Evolutionary conservation across 495 filamentous ascomycete genomes (phyloP).

Genomic region (Elaphomyces granulatus): DNA sequence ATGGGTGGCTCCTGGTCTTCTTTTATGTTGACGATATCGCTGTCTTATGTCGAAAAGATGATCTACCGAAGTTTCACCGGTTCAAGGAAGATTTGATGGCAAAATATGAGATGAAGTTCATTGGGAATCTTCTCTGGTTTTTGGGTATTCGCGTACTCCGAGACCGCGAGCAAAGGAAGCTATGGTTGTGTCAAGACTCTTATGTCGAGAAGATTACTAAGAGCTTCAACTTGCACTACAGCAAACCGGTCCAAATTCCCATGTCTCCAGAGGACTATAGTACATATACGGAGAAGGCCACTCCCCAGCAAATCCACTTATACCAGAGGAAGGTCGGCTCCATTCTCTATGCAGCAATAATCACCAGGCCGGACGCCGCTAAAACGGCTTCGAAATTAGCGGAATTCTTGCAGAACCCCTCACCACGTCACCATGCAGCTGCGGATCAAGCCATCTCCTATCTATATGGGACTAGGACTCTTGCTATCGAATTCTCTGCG

Average conservation of each 20-base stretch:
- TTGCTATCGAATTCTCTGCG: too few species aligned
- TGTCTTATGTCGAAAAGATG: conserved; percentile 1
- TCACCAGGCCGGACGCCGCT: conserved; percentile 13
- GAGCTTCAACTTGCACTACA: too few species aligned
- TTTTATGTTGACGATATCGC: conserved; percentile 16
- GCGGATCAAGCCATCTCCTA: conserved; percentile 7
- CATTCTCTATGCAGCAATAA: conserved; percentile 10
- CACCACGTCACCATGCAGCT: conserved; percentile 5
- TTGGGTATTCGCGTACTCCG: conserved; percentile 9
- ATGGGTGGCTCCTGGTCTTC: conserved; percentile 10
- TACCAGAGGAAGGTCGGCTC: conserved; percentile 17
- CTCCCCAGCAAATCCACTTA: conserved; percentile 4
- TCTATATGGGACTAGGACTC: too few species aligned
- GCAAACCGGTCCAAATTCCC: too few species aligned
- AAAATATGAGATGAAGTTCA: conserved; percentile 4
- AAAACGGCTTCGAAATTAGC: conserved; percentile 6
- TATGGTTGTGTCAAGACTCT: too few species aligned
- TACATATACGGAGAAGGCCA: conserved; percentile 1
- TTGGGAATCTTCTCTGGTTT: conserved; percentile 5
- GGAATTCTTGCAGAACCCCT: conserved; percentile 12
- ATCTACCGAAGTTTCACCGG: conserved; percentile 1
- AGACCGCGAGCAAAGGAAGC: too few species aligned
- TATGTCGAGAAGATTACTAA: too few species aligned
- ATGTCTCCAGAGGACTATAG: conserved; percentile 1
- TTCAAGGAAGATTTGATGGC: conserved; percentile 4